Base-by-base conservation (phyloP, 2,329 filamentous ascomycete species). In the Coniochaeta ligniaria region DNA sequence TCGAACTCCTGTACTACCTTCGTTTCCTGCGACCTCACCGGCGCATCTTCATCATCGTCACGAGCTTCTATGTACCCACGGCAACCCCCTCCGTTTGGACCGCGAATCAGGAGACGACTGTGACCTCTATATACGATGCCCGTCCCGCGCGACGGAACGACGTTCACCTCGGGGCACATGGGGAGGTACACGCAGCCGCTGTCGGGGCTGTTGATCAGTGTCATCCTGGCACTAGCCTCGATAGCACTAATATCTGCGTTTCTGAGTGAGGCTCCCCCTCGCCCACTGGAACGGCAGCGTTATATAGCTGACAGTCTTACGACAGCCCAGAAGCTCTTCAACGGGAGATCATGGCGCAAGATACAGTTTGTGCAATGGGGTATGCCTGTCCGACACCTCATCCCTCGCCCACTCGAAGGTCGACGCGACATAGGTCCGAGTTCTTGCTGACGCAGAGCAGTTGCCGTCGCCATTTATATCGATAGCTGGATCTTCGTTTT, bases 401-500 rank as follows among this genome's bases (percentile, higher is more conserved):
- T 24, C 22, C 17, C 43, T 31, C 16, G 11, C 14, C 9, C 47
- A 14, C 20, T 14, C 7, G 31, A 57, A 17, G 17, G 33, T 6
- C 20, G n/a, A 11, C 11, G 43, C 31, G 26, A 57, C 14, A 6
- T 24, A 9, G n/a, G 17, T 55, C 47, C 35, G 35, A 24, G 28
- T 36, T 22, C 28, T 38, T 26, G 54, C 54, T 35, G 31, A 57
- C 33, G 24, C 50, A 57, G 22, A 16, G 33, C 58, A 87, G 85
- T 88, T 57, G 78, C 87, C 56, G 74, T 88, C 47, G 74, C 78
- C 11, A 83, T 88, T 38, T 88, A 87, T 64, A 43, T 75, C 61
- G 84, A 87, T 63, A 87, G 84, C 0, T 85, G 82, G 60, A 65
- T 80, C 9, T 88, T 88, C 66, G 81, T 86, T 14, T 78, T 84